phyloP scores from a whole-genome alignment of 768 basidiomycete genomes.

The Tulasnella sp. region DNA sequence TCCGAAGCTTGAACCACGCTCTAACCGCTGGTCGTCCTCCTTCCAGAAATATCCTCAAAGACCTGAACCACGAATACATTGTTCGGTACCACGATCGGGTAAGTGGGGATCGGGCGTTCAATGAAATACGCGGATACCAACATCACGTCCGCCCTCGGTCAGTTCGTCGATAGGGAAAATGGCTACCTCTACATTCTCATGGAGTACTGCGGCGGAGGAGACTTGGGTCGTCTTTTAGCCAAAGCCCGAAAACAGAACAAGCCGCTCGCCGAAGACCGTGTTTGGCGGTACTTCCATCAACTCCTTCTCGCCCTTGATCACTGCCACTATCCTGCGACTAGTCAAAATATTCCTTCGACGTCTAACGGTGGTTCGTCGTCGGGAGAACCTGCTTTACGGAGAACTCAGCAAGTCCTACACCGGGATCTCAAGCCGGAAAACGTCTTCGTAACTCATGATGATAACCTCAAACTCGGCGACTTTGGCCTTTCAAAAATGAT shows the following conservation, averaged over 20 bases:
- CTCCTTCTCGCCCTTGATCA: constrained; percentile 81
- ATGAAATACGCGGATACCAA: constrained; percentile 24
- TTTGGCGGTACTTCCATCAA: constrained; percentile 96
- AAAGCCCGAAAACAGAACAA: constrained; percentile 35
- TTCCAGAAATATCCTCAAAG: constrained; percentile 87
- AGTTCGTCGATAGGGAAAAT: constrained; percentile 77
- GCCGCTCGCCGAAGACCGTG: constrained; percentile 79
- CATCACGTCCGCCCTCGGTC: constrained; percentile 6
- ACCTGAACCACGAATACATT: constrained; percentile 90
- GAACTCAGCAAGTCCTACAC: constrained; percentile 56
- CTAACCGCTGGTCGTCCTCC: neutral
- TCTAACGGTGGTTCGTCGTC: neutral
- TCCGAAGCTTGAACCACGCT: neutral
- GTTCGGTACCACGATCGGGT: constrained; percentile 87
- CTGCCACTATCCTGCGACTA: constrained; percentile 75
- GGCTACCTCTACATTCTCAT: constrained; percentile 95
- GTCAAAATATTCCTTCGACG: constrained; percentile 25
- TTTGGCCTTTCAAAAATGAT: constrained; percentile 95
- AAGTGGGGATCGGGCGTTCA: constrained; percentile 11
- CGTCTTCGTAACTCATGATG: constrained; percentile 81
- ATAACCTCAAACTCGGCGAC: constrained; percentile 91
- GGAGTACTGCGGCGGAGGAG: constrained; percentile 98
- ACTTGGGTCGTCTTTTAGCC: constrained; percentile 52
- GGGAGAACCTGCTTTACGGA: neutral
- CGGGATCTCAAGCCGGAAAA: constrained; percentile 97